Conservation (phyloP, 169 alveolate genomes). For the Theileria luwenshuni region DNA sequence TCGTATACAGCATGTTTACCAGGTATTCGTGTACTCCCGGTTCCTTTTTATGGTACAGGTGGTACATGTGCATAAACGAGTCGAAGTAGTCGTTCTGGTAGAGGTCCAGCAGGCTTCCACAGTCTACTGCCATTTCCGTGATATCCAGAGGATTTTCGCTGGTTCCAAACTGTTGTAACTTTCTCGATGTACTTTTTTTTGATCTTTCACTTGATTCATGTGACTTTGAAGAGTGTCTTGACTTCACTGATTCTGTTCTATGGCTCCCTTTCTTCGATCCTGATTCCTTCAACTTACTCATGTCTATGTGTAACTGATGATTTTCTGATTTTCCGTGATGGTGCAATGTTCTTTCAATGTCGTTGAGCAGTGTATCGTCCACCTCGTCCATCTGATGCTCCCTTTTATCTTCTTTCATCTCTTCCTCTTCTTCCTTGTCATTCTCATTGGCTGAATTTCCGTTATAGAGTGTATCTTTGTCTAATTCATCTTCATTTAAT, state of each 20-base stretch:
- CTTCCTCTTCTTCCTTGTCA: constrained; percentile 5
- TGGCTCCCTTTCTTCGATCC: constrained; percentile 8
- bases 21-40: constrained; percentile 89
- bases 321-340: neutral
- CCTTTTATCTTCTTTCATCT: neutral
- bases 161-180: constrained; percentile 32
- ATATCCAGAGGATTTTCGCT: constrained; percentile 66
- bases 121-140: constrained; percentile 54
- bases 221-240: constrained; percentile 9
- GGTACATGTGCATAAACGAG: constrained; percentile 85
- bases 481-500: no score
- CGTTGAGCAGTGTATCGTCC: constrained; percentile 15
- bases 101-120: constrained; percentile 83
- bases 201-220: constrained; percentile 3
- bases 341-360: neutral
- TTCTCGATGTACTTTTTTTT: constrained; percentile 18
- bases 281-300: constrained; percentile 8
- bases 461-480: neutral
- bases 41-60: constrained; percentile 84
- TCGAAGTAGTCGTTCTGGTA: constrained; percentile 89
- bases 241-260: constrained; percentile 14
- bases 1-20: constrained; percentile 85
- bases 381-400: constrained; percentile 3
- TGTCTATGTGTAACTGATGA: constrained; percentile 10
- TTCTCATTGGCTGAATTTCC: constrained; percentile 1